Conservation (phyloP, 2,329 filamentous ascomycete genomes). For the Trichoderma koningii region DNA sequence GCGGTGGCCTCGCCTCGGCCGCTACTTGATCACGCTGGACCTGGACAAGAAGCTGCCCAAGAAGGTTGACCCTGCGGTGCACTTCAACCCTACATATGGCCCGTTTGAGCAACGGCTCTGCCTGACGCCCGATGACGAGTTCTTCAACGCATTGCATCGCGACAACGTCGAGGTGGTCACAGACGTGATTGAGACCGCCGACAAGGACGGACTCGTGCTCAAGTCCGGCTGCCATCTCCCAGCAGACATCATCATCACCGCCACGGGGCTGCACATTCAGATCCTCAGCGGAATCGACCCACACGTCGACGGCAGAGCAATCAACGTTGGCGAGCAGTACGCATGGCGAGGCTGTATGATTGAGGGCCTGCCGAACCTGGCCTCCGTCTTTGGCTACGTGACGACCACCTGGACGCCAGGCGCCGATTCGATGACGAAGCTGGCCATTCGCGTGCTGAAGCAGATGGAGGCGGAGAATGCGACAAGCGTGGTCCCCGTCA, state of each 20-base stretch:
- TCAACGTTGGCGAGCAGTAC: conserved; percentile 54
- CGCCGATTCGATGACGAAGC: conserved; percentile 54
- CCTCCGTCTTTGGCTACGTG: conserved; percentile 64
- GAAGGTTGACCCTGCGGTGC: conserved; percentile 56
- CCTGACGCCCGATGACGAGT: conserved; percentile 60
- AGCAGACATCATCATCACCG: conserved; percentile 69
- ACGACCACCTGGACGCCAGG: conserved; percentile 69
- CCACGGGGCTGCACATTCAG: conserved; percentile 64
- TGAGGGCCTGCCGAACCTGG: conserved; percentile 65
- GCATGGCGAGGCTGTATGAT: conserved; percentile 68
- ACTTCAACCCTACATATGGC: conserved; percentile 66
- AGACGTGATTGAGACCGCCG: conserved; percentile 55
- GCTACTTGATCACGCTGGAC: conserved; percentile 43
- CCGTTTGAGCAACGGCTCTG: conserved; percentile 78
- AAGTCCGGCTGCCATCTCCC: conserved; percentile 53
- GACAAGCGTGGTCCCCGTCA: conserved; percentile 49
- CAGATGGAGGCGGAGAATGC: conserved; percentile 53
- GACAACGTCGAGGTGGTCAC: conserved; percentile 53
- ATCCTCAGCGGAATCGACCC: conserved; percentile 57
- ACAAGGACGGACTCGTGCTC: conserved; percentile 50
- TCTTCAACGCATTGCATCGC: conserved; percentile 52
- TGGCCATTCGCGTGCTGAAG: conserved; percentile 54
- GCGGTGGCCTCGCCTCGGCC: conserved; percentile 33
- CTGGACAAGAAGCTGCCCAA: conserved; percentile 56
- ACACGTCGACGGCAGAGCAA: conserved; percentile 54